These are phyloP conservation scores for Canna indica DNA, from an alignment of 176 grass and related monocot genomes.

Conservation along the genomic window DNA sequence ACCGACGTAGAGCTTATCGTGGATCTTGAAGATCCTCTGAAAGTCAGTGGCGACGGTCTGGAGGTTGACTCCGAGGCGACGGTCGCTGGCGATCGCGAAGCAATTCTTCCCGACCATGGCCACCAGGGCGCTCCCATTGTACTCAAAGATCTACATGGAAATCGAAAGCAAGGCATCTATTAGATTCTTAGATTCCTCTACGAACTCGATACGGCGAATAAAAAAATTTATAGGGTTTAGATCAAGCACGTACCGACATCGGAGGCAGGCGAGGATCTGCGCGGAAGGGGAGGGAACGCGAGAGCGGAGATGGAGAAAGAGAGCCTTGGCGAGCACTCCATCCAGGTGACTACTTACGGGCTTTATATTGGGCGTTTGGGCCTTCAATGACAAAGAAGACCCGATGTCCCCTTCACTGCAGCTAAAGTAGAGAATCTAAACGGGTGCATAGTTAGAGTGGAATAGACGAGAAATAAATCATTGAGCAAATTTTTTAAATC, in stretches of 20 bases:
- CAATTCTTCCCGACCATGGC: conserved; percentile 98
- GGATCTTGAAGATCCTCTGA: conserved; percentile 88
- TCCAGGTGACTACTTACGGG: too few species aligned
- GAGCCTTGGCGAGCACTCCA: not conserved
- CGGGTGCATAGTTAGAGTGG: too few species aligned
- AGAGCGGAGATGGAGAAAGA: not conserved
- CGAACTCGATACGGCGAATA: not conserved
- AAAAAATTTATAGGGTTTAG: too few species aligned
- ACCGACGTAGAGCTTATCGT: conserved; percentile 84
- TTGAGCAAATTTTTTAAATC: too few species aligned
- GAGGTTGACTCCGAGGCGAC: conserved; percentile 76
- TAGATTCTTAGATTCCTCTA: not conserved
- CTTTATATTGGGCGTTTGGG: too few species aligned
- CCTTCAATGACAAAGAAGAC: too few species aligned
- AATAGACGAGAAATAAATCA: too few species aligned
- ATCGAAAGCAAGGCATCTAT: not conserved
- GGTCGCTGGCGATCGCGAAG: conserved; percentile 94
- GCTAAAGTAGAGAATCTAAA: too few species aligned
- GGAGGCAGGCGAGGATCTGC: too few species aligned
- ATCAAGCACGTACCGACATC: conserved; percentile 7
- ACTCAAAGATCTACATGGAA: conserved; percentile 68
- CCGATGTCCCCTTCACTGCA: too few species aligned
- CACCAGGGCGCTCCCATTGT: conserved; percentile 89
- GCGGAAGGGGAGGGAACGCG: not conserved
- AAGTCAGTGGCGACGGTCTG: conserved; percentile 95